Evolutionary conservation across 192 early-diverging fungal species (phyloP).

Genomic region (Geranomyces variabilis): DNA sequence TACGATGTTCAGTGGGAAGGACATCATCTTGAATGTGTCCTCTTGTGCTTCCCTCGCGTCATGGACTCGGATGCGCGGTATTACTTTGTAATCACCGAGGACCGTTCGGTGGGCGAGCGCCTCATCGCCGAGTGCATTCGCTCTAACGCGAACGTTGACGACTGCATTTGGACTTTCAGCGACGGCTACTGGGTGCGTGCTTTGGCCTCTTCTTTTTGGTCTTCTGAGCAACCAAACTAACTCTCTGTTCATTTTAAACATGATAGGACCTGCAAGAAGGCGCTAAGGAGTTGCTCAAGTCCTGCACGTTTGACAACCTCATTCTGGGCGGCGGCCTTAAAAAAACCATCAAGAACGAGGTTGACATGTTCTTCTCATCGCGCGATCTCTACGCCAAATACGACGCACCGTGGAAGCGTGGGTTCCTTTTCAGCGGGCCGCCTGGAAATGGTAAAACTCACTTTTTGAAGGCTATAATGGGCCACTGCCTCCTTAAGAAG

Average conservation of each 20-base stretch:
- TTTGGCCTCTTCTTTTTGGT: too few relatives aligned
- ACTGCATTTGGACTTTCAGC: not conserved
- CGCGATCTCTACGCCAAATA: not conserved
- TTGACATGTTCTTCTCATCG: conserved; percentile 1
- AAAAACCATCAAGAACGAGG: not conserved
- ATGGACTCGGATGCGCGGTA: not conserved
- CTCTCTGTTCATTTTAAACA: too few relatives aligned
- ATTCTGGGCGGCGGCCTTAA: not conserved
- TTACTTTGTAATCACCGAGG: not conserved
- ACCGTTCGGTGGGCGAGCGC: not conserved
- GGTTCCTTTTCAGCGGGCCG: conserved; percentile 2
- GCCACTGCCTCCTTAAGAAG: not conserved
- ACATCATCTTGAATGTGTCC: not conserved
- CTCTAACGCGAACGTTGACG: not conserved
- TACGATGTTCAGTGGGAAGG: conserved; percentile 12
- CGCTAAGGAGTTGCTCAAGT: too few relatives aligned
- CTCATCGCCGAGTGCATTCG: not conserved
- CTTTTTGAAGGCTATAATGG: not conserved
- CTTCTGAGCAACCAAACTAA: too few relatives aligned
- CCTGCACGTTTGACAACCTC: not conserved
- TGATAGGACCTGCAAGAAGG: too few relatives aligned
- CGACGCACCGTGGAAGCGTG: conserved; percentile 7
- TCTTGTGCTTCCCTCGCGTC: not conserved
- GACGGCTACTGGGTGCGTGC: not conserved
- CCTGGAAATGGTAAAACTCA: conserved; percentile 10